Base-by-base conservation (phyloP, 805 yeast species). In the Brettanomyces naardenensis region DNA sequence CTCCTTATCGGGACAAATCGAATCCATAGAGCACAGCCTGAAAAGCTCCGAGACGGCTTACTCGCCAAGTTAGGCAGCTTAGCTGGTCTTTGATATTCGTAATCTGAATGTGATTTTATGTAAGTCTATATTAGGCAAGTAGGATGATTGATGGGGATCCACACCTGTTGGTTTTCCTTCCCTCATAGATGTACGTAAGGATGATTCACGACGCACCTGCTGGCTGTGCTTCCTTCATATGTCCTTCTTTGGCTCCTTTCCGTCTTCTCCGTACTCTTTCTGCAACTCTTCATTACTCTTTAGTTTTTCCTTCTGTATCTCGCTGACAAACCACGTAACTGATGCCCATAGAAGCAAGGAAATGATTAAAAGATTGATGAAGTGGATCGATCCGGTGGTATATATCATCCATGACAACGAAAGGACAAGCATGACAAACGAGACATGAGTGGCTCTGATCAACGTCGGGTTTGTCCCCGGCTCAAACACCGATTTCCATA, bases 401-500 rank as follows among this genome's bases (percentile, higher is more conserved):
- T 69, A 74, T 22, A 80, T 69, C 62, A 90, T 71, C 41, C 68
- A 62, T 1, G 64, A 43, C 43, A 90, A 66, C 1, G 84, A 69
- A 4, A 73, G 33, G 10, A 78, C 64, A 39, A 92, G 67, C 9
- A 81, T 68, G 1, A 71, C 64, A 52, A 92, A 92, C 2, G 96
- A 82, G 2, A 65, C 70, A 56, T 92, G 97, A 0, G 97, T 90
- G 2, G 97, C 97, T 28, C 70, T 67, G n/a, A 88, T 68, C 36
- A 92, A 69, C 1, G 94, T 87, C 1, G 97, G 96, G 1, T 92
- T 75, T 1, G 95, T 76, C 1, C 98, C 98, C 5, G 97, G 97
- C 14, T 86, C 79, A 61, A 90, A 85, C 20, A 92, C 75, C 11
- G 95, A 84, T 39, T 83, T 80, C 97, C 97, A 89, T 31, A 90